phyloP scores from a whole-genome alignment of 257 asterid species.

The Solanum chiquidenum region DNA sequence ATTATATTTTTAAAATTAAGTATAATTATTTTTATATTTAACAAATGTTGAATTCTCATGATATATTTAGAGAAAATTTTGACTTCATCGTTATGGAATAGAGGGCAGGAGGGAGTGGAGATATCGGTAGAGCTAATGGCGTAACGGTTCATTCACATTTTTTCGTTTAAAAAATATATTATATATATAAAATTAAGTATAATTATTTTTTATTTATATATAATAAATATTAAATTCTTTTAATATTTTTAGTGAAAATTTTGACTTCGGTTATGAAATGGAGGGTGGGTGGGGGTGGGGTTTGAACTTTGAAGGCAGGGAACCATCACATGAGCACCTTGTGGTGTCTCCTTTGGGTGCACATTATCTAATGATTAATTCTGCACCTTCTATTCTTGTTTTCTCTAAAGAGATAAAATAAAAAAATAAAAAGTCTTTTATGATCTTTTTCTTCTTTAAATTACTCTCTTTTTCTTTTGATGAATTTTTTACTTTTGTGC shows the following conservation, averaged over 20 bases:
- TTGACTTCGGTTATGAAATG: accelerated
- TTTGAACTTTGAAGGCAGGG: background rate
- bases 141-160: background rate
- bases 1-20: background rate
- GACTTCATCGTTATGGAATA: accelerated
- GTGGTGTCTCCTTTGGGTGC: conserved; percentile 12
- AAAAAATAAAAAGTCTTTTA: background rate
- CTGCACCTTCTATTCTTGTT: background rate
- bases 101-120: background rate
- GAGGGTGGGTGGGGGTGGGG: background rate
- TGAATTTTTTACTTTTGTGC: background rate
- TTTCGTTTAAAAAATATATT: background rate
- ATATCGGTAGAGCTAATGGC: background rate
- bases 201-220: background rate
- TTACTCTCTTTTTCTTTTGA: background rate
- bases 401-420: background rate
- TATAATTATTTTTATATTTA: background rate
- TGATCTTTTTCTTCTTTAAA: background rate
- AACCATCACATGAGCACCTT: conserved; percentile 11
- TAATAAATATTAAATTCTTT: background rate
- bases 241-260: background rate
- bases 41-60: background rate
- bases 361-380: conserved; percentile 5
- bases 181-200: background rate
- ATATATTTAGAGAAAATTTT: background rate